Evolutionary conservation across 805 yeast genomes (phyloP).

Genomic region (Grigorovia yakushimaensis): DNA sequence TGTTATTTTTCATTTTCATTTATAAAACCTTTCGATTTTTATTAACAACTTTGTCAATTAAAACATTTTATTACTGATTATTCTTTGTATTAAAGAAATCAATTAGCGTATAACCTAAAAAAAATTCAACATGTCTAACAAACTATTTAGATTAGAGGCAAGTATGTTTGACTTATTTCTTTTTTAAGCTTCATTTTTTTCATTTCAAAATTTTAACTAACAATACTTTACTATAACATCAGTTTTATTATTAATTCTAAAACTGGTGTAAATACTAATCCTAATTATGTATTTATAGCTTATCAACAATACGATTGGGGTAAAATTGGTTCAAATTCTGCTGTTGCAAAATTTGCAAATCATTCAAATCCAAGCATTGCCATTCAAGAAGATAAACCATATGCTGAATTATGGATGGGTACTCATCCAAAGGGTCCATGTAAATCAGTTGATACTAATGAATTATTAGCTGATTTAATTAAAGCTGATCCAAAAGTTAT

Average conservation of each 20-base stretch:
- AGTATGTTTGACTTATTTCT: constrained; percentile 19
- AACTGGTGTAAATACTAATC: no score
- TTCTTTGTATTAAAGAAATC: no score
- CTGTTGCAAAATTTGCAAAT: constrained; percentile 83
- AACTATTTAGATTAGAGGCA: constrained; percentile 33
- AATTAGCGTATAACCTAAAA: neutral
- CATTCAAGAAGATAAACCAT: constrained; percentile 70
- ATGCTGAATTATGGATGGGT: constrained; percentile 99
- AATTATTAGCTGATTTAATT: constrained; percentile 59
- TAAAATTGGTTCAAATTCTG: constrained; percentile 71
- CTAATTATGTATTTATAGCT: constrained; percentile 37
- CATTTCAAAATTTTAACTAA: neutral
- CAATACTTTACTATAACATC: no score
- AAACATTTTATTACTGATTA: no score
- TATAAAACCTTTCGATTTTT: no score
- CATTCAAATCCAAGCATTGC: constrained; percentile 51
- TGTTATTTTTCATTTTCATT: no score
- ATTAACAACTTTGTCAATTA: no score
- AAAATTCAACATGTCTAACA: constrained; percentile 11
- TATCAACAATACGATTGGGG: constrained; percentile 84
- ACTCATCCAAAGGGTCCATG: constrained; percentile 93
- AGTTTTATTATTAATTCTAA: no score
- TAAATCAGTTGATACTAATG: constrained; percentile 41
- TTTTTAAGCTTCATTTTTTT: neutral
- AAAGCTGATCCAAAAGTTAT: constrained; percentile 45